Evolutionary conservation across 305 asterid species (phyloP), one percentile per base, ranked within the genome.

Genomic region (Fraxinus sp.): DNA sequence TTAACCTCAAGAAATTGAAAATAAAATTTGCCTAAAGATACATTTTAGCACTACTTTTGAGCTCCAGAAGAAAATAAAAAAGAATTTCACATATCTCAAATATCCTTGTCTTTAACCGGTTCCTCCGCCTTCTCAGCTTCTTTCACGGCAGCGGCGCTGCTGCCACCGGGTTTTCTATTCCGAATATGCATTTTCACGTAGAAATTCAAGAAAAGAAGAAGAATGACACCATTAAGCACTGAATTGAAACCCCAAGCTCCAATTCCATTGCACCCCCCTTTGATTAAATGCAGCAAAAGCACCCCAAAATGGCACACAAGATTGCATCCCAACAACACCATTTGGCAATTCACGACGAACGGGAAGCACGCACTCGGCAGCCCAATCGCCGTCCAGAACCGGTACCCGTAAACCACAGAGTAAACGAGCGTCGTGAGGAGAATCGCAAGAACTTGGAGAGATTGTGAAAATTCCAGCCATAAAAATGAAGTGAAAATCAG

Each of bases 341-440:
- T 77, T 49, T 86, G 90, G 64, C 92, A 89, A n/a, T 84, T 81
- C 5, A 85, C 78, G 14, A 89, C 88, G 70, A 89, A 86, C 0
- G 90, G 92, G 26, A 86, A 87, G 22, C 90, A 86, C 11, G 90
- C 89, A 46, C 90, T 79, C 3, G 87, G 92, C 77, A 89, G 36
- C 32, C 92, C 92, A 13, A 89, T 84, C n/a, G 88, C 89, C 6
- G 89, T 89, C 92, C 92, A 89, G 82, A 89, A 89, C 30, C 92
- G 77, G 90, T 89, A 89, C 0, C 90, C 92, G 72, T 89, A 89
- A 3, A 87, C 92, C 24, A 86, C 84, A 39, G 90, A 82, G 77
- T 89, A 89, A 2, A 85, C 76, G 5, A 83, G 81, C 1, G 92
- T 83, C 0, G 89, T 81, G 0, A 87, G 77, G 22, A 89, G 85